These are phyloP conservation scores for Cucurbita moschata DNA, from an alignment of 306 rosid species.

Conservation along the genomic window DNA sequence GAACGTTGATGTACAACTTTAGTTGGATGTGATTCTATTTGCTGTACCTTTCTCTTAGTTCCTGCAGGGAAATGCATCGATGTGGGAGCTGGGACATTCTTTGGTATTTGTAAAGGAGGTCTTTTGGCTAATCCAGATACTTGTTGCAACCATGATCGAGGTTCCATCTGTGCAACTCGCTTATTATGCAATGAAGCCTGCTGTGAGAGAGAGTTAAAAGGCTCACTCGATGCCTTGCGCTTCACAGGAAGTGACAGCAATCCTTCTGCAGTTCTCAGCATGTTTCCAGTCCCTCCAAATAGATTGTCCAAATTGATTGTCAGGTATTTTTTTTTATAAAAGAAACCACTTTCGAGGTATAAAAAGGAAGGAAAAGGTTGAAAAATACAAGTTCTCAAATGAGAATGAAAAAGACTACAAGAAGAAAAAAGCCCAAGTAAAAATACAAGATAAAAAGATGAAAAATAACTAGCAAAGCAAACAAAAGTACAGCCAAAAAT, in stretches of 20 bases:
- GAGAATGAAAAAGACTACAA: too few relatives aligned
- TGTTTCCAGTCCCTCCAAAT: constrained; percentile 24
- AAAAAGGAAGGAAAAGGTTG: too few relatives aligned
- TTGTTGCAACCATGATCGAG: constrained; percentile 73
- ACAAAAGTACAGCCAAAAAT: too few relatives aligned
- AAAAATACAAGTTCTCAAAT: too few relatives aligned
- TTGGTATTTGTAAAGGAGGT: constrained; percentile 24
- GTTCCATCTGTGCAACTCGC: constrained; percentile 37
- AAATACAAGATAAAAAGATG: too few relatives aligned
- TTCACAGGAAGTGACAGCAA: constrained; percentile 34
- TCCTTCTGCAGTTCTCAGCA: constrained; percentile 19
- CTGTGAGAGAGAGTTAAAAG: constrained; percentile 13
- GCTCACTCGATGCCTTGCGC: constrained; percentile 51
- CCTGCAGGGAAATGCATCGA: constrained; percentile 13
- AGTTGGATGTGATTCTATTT: constrained; percentile 31
- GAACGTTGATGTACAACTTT: constrained; percentile 51
- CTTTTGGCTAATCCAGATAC: constrained; percentile 27
- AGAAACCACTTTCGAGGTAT: too few relatives aligned
- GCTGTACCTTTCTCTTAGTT: constrained; percentile 44
- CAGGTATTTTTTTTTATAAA: not conserved
- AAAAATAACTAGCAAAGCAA: too few relatives aligned
- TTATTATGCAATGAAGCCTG: constrained; percentile 29
- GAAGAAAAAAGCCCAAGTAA: too few relatives aligned
- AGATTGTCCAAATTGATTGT: constrained; percentile 20
- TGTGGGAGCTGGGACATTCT: constrained; percentile 20